Percentiles rank a stretch among this genome's conserved stretches.
phyloP scores from a whole-genome alignment of 2,329 filamentous ascomycete genomes.

The Exophiala sideris region DNA sequence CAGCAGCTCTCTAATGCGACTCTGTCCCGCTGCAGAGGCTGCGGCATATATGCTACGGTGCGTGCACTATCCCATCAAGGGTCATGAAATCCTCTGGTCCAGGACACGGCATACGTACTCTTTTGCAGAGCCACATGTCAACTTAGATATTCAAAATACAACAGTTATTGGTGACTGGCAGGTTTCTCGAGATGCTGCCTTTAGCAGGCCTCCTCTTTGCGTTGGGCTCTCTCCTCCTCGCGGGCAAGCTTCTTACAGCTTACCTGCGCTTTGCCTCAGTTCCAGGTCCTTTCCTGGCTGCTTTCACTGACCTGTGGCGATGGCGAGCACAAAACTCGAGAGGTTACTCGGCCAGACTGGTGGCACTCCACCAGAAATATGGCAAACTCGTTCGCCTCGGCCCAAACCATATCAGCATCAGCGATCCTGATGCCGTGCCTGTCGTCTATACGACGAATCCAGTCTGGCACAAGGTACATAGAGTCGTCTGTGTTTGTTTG shows the following conservation, averaged over 20 bases:
- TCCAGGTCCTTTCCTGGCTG: conserved; percentile 68
- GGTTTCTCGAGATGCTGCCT: neutral
- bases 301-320: conserved; percentile 69
- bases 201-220: neutral
- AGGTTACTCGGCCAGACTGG: conserved; percentile 1
- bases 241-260: neutral
- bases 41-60: neutral
- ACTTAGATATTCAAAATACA: neutral
- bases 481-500: neutral
- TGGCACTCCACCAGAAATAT: conserved; percentile 11
- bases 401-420: conserved; percentile 11
- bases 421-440: conserved; percentile 11
- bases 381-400: conserved; percentile 15
- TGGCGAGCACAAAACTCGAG: conserved; percentile 37
- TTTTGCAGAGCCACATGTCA: neutral
- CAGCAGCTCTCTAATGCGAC: neutral
- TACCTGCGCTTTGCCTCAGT: conserved; percentile 14
- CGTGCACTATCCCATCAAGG: neutral
- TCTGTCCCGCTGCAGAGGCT: neutral
- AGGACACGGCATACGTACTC: neutral
- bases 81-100: neutral
- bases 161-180: neutral
- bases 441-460: conserved; percentile 7
- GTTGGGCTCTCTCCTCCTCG: neutral
- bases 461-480: conserved; percentile 3